These are phyloP conservation scores for Pyracantha coccinea DNA, from an alignment of 331 rosid species.

Conservation along the genomic window DNA sequence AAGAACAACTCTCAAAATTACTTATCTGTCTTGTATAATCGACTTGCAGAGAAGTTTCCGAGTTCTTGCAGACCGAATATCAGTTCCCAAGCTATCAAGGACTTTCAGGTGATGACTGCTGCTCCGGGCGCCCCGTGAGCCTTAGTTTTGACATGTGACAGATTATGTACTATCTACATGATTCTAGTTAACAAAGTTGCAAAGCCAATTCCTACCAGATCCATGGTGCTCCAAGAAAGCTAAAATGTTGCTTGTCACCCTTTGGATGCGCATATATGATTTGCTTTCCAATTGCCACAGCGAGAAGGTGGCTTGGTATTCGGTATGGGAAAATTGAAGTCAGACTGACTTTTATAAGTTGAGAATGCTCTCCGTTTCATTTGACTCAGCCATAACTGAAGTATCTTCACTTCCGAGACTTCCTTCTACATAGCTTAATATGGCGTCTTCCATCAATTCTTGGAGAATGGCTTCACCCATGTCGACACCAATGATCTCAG, in stretches of 20 bases:
- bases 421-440: constrained; percentile 36
- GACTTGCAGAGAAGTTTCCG: constrained; percentile 8
- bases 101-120: constrained; percentile 16
- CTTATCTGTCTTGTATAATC: constrained; percentile 11
- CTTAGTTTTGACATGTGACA: constrained; percentile 19
- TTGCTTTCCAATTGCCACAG: not conserved
- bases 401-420: constrained; percentile 16
- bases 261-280: not conserved
- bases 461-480: constrained; percentile 61
- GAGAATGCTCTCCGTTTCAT: constrained; percentile 21
- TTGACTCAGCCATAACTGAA: constrained; percentile 13
- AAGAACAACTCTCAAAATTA: constrained; percentile 5
- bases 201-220: constrained; percentile 17
- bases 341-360: constrained; percentile 23
- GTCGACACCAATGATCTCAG: constrained; percentile 52
- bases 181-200: constrained; percentile 17
- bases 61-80: constrained; percentile 22
- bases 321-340: constrained; percentile 13
- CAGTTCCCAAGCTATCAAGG: constrained; percentile 21
- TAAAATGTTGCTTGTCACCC: constrained; percentile 12
- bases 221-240: constrained; percentile 4
- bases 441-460: constrained; percentile 61
- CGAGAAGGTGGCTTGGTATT: not conserved
- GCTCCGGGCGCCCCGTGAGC: constrained; percentile 10
- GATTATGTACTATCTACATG: constrained; percentile 29